Conservation (phyloP, 2,329 filamentous ascomycete genomes). For the Ophiocordyceps camponoti-leonardi region DNA sequence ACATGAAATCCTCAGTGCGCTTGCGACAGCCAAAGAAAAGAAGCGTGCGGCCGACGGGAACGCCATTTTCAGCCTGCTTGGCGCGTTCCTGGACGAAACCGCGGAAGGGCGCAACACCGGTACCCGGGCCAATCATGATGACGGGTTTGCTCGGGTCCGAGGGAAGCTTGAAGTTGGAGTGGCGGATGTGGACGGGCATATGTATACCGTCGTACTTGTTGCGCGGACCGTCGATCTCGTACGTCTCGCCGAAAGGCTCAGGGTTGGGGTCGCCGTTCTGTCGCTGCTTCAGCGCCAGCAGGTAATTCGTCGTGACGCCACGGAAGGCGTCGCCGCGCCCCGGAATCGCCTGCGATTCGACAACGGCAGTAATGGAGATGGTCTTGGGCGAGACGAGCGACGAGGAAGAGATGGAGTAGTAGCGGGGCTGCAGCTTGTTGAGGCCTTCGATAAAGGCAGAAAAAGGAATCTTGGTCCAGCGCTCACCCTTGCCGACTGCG, state of each 20-base stretch:
- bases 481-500: constrained; percentile 51
- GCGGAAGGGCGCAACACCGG: constrained; percentile 90
- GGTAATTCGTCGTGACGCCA: constrained; percentile 93
- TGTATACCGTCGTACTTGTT: constrained; percentile 97
- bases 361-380: constrained; percentile 87
- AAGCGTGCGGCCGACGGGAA: constrained; percentile 70
- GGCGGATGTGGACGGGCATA: constrained; percentile 85
- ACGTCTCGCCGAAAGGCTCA: constrained; percentile 68
- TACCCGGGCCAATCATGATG: constrained; percentile 92
- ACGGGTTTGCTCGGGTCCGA: constrained; percentile 87
- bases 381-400: constrained; percentile 86
- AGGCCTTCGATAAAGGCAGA: constrained; percentile 87
- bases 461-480: constrained; percentile 78
- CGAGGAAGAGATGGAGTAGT: constrained; percentile 98
- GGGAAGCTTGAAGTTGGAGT: constrained; percentile 98
- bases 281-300: constrained; percentile 88
- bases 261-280: constrained; percentile 77
- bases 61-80: constrained; percentile 61
- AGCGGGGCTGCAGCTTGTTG: constrained; percentile 88
- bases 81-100: constrained; percentile 90
- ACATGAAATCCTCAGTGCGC: constrained; percentile 77
- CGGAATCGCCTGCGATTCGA: constrained; percentile 66
- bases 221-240: constrained; percentile 72
- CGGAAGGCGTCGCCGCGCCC: constrained; percentile 68
- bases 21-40: constrained; percentile 94